Conservation (phyloP, 192 early-diverging fungal species). For the Coemansia sp. region DNA sequence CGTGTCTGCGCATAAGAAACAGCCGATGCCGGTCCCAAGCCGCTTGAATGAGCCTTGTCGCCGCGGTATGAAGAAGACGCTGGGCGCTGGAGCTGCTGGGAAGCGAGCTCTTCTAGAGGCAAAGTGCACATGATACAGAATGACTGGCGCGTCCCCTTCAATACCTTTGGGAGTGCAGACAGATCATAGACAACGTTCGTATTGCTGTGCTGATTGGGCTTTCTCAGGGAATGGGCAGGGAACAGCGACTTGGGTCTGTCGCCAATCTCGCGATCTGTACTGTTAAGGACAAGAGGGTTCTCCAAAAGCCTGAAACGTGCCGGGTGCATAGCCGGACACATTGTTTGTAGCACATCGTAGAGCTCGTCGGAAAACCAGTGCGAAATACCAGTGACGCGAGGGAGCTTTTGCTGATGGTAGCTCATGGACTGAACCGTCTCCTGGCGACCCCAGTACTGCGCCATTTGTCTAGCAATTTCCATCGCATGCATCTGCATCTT, state of each 20-base stretch:
- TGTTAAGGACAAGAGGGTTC: constrained; percentile 47
- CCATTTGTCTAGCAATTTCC: constrained; percentile 54
- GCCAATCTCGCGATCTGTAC: constrained; percentile 4
- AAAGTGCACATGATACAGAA: constrained; percentile 55
- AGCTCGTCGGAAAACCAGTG: constrained; percentile 54
- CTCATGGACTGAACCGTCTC: constrained; percentile 41
- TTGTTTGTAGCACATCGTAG: constrained; percentile 43
- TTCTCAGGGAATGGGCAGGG: constrained; percentile 33
- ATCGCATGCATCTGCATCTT: constrained; percentile 51
- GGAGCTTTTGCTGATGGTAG: constrained; percentile 43
- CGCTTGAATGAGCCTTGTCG: neutral
- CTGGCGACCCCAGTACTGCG: constrained; percentile 52
- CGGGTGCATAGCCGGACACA: constrained; percentile 49
- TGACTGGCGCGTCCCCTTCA: constrained; percentile 53
- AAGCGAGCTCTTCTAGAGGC: constrained; percentile 15
- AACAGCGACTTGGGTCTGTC: constrained; percentile 43
- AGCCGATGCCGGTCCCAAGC: neutral
- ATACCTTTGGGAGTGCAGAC: constrained; percentile 40
- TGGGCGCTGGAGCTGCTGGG: neutral
- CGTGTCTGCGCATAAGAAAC: constrained; percentile 11
- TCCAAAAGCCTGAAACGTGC: constrained; percentile 45
- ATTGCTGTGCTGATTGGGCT: constrained; percentile 10
- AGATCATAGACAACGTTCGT: constrained; percentile 39
- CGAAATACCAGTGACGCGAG: constrained; percentile 49
- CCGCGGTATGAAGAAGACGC: neutral